These are phyloP conservation scores for Globisporangium irregulare DNA, from an alignment of 352 stramenopile genomes.

Conservation along the genomic window DNA sequence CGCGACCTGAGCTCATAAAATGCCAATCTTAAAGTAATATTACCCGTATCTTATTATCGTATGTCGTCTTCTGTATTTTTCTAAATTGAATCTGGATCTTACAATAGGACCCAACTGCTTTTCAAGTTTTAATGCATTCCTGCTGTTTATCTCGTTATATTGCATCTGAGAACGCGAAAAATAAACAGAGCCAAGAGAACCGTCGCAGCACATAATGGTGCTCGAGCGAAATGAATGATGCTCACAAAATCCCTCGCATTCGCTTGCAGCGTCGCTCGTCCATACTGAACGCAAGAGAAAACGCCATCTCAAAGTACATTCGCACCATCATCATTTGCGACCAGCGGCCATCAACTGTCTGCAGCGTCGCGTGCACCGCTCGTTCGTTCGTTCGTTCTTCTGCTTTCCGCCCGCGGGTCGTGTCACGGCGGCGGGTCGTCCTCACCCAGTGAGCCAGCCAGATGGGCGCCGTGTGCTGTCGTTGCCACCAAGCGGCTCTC, in stretches of 20 bases:
- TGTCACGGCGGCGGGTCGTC: not conserved
- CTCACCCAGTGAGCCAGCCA: not conserved
- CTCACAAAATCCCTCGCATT: no score
- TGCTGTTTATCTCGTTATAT: not conserved
- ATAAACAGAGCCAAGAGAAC: not conserved
- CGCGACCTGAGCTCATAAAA: not conserved
- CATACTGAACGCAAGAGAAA: slow-evolving; percentile 12
- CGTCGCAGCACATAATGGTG: not conserved
- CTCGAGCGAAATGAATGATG: not conserved
- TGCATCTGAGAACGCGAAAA: not conserved
- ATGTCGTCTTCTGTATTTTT: not conserved
- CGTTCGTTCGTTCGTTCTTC: not conserved
- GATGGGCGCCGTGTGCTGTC: slow-evolving; percentile 76
- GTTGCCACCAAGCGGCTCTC: slow-evolving; percentile 53
- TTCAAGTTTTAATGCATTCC: not conserved
- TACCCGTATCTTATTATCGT: not conserved
- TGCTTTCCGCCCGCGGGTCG: not conserved
- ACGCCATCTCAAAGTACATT: not conserved
- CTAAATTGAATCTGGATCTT: not conserved
- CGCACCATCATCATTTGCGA: not conserved
- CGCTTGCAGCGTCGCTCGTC: not conserved
- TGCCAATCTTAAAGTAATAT: not conserved
- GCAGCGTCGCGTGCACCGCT: not conserved
- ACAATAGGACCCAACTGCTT: not conserved
- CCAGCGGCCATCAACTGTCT: not conserved